phyloP scores from a whole-genome alignment of 305 asterid genomes.

The Fraxinus sp. region DNA sequence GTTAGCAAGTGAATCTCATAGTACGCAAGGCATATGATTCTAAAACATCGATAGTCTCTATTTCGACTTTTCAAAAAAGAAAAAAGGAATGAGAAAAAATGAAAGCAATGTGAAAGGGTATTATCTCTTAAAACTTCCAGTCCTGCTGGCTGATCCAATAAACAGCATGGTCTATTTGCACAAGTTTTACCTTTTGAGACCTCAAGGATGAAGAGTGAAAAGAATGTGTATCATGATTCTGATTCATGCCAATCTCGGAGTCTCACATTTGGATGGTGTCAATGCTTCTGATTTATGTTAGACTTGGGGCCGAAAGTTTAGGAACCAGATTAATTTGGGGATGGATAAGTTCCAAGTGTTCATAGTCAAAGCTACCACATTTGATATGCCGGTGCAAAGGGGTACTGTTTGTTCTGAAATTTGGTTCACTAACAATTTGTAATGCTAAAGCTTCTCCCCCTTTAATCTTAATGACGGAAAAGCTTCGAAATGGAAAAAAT shows the following conservation, averaged over 20 bases:
- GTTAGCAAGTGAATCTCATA: constrained; percentile 23
- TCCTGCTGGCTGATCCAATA: constrained; percentile 4
- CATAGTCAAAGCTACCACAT: neutral
- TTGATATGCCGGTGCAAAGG: neutral
- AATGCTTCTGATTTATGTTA: neutral
- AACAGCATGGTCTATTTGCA: neutral
- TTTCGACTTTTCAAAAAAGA: neutral
- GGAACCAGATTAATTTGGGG: neutral
- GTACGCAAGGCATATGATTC: neutral
- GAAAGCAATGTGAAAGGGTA: neutral
- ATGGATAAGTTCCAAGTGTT: neutral
- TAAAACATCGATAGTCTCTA: neutral
- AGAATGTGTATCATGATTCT: neutral
- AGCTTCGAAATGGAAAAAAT: neutral
- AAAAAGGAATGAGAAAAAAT: neutral
- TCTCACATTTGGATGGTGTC: neutral
- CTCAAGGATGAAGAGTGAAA: neutral
- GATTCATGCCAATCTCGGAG: neutral
- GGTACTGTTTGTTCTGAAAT: neutral
- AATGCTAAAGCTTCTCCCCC: neutral
- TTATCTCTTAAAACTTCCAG: constrained; percentile 6
- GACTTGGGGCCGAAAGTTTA: neutral
- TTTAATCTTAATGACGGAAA: neutral
- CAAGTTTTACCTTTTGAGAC: constrained; percentile 1
- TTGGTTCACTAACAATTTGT: neutral